phyloP scores from a whole-genome alignment of 371 early-diverging fungal genomes.

The Lichtheimia ramosa region DNA sequence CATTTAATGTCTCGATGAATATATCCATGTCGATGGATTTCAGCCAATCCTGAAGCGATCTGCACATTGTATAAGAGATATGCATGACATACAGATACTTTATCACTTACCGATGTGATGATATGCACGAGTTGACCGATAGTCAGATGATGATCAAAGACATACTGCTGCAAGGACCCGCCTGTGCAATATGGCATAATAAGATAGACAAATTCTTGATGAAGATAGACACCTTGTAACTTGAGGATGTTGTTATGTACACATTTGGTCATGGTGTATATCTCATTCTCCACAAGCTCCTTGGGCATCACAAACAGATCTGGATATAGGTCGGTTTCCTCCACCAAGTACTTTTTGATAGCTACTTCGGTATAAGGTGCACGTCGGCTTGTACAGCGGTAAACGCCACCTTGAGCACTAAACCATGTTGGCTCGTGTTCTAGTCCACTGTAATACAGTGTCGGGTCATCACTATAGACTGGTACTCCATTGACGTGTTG shows the following conservation, averaged over 20 bases:
- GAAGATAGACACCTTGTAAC: constrained; percentile 40
- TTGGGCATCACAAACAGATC: constrained; percentile 54
- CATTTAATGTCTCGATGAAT: constrained; percentile 56
- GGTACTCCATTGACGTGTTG: constrained; percentile 53
- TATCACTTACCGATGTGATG: constrained; percentile 33
- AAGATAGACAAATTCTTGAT: constrained; percentile 50
- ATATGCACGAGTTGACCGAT: constrained; percentile 49
- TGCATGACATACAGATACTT: background rate
- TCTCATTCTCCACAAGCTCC: constrained; percentile 53
- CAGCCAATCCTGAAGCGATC: constrained; percentile 48
- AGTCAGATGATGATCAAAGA: constrained; percentile 46
- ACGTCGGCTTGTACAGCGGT: constrained; percentile 33
- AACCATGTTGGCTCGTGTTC: constrained; percentile 50
- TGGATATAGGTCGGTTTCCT: constrained; percentile 37
- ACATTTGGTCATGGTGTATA: constrained; percentile 54
- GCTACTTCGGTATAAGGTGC: constrained; percentile 30
- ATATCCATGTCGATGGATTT: constrained; percentile 48
- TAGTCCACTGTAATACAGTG: constrained; percentile 35
- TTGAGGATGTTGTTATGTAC: constrained; percentile 45
- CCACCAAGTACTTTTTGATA: constrained; percentile 50
- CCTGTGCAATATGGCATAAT: constrained; percentile 52
- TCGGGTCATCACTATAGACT: constrained; percentile 42
- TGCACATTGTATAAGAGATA: constrained; percentile 11
- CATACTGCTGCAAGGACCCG: constrained; percentile 51
- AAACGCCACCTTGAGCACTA: constrained; percentile 54